These are phyloP conservation scores for Fusarium chlamydosporum DNA, from an alignment of 2,329 filamentous ascomycete genomes.

Conservation along the genomic window DNA sequence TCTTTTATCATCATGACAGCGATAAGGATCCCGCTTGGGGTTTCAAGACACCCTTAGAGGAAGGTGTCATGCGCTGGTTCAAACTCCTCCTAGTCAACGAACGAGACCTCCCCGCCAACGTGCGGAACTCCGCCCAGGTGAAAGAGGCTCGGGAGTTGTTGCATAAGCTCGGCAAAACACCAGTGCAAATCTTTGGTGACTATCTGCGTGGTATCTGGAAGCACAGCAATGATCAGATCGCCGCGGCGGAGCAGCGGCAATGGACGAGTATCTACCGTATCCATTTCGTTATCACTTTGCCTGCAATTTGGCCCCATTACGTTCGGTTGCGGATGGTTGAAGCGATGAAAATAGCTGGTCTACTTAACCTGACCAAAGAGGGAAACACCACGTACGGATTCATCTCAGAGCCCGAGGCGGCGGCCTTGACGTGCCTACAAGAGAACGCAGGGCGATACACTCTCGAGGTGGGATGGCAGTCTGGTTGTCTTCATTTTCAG, in stretches of 20 bases:
- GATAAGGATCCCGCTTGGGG: slow-evolving; percentile 51
- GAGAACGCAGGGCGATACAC: slow-evolving; percentile 47
- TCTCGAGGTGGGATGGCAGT: slow-evolving; percentile 38
- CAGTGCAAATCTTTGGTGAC: slow-evolving; percentile 52
- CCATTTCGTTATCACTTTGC: slow-evolving; percentile 60
- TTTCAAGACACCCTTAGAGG: slow-evolving; percentile 48
- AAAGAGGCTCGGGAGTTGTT: slow-evolving; percentile 23
- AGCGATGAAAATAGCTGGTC: slow-evolving; percentile 55
- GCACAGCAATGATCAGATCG: slow-evolving; percentile 50
- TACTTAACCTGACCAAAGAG: slow-evolving; percentile 49
- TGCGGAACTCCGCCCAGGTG: slow-evolving; percentile 49
- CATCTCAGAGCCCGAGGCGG: slow-evolving; percentile 63
- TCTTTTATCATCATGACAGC: slow-evolving; percentile 41
- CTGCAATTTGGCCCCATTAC: slow-evolving; percentile 63
- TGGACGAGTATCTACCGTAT: slow-evolving; percentile 50
- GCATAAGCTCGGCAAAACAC: slow-evolving; percentile 37
- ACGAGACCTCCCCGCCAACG: slow-evolving; percentile 50
- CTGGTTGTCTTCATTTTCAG: neutral
- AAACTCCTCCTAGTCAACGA: slow-evolving; percentile 59
- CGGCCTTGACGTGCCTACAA: slow-evolving; percentile 57
- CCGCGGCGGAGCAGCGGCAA: slow-evolving; percentile 39
- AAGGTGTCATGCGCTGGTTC: slow-evolving; percentile 56
- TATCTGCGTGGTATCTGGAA: slow-evolving; percentile 56
- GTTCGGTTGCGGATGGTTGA: slow-evolving; percentile 56
- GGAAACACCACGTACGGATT: slow-evolving; percentile 55